Evolutionary conservation across 148 eudicot genomes (phyloP).

Genomic region (Mesembryanthemum crystallinum): DNA sequence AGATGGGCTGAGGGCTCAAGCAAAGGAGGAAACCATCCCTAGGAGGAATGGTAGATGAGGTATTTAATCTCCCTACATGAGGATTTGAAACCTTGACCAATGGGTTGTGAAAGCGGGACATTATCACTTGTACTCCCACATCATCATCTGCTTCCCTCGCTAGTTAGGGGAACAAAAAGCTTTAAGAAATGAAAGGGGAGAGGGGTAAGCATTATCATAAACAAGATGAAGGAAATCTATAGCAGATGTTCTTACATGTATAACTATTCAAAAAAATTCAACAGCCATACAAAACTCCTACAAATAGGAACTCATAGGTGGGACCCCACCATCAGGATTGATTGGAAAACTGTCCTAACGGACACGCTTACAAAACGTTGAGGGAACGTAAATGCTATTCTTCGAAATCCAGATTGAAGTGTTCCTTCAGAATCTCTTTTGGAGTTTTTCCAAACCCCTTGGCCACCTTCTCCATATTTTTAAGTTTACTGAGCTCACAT

Average conservation of each 20-base stretch:
- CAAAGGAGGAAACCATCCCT: no score
- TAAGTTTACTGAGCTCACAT: constrained; percentile 43
- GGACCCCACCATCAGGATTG: constrained; percentile 11
- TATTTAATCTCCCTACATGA: no score
- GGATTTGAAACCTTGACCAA: no score
- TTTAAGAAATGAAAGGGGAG: no score
- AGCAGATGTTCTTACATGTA: background rate
- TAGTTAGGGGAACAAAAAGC: no score
- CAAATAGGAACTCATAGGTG: constrained; percentile 15
- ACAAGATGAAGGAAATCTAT: background rate
- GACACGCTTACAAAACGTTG: background rate
- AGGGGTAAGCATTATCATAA: no score
- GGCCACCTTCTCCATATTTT: constrained; percentile 63
- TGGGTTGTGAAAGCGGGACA: no score
- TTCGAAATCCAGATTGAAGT: constrained; percentile 52
- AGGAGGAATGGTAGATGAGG: no score
- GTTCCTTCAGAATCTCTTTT: constrained; percentile 45
- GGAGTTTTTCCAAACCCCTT: constrained; percentile 69
- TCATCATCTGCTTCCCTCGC: no score
- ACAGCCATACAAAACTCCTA: background rate
- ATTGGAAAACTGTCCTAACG: constrained; percentile 6
- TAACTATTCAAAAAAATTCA: constrained; percentile 3
- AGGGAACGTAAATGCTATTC: constrained; percentile 19
- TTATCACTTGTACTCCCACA: no score
- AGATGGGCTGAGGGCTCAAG: no score